Conservation (phyloP, 768 basidiomycete genomes). For the Hericium erinaceus region DNA sequence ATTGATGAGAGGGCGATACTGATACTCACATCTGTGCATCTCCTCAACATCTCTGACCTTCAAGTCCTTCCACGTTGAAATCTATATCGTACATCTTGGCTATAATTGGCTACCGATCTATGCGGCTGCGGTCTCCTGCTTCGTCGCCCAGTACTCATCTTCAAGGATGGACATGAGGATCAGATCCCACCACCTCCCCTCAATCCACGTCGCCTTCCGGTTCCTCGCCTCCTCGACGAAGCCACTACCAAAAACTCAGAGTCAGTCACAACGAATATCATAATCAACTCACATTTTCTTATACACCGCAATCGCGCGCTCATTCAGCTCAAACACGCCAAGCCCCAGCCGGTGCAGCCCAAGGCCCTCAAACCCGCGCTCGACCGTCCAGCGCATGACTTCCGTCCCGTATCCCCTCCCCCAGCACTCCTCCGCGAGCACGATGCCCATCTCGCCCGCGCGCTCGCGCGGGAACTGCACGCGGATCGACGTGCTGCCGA, state of each 20-base stretch:
- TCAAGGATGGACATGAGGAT: neutral
- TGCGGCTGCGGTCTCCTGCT: neutral
- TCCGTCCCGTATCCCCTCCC: neutral
- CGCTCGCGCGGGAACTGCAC: neutral
- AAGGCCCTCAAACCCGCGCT: neutral
- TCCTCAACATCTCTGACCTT: too few species aligned
- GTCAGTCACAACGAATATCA: neutral
- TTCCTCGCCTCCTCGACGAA: neutral
- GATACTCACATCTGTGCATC: too few species aligned
- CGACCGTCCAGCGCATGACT: neutral
- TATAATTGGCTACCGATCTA: too few species aligned
- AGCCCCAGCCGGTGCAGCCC: neutral
- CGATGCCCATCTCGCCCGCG: neutral
- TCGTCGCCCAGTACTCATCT: neutral
- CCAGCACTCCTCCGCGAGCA: neutral
- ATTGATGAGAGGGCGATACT: too few species aligned
- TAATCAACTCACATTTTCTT: neutral
- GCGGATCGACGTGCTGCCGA: neutral
- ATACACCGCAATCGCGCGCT: neutral
- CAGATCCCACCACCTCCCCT: neutral
- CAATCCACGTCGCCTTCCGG: neutral
- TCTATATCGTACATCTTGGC: too few species aligned
- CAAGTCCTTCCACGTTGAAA: too few species aligned
- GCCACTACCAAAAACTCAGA: neutral
- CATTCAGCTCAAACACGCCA: neutral